phyloP scores from a whole-genome alignment of 2,329 filamentous ascomycete genomes.

The Aureobasidium namibiae region DNA sequence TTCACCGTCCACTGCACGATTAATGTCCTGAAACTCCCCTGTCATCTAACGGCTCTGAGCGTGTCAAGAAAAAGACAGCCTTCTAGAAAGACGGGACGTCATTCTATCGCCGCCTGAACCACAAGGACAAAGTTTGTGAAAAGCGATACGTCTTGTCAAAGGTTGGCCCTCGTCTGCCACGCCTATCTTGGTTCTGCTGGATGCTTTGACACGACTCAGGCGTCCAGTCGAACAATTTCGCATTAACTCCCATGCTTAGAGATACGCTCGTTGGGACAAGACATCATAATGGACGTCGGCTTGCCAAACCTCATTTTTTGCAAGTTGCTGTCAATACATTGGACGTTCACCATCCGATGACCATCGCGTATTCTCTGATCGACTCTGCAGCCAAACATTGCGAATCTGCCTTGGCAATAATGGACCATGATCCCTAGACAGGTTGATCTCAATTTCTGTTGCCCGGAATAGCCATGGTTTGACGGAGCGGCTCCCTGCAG shows the following conservation, averaged over 20 bases:
- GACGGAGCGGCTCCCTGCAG: neutral
- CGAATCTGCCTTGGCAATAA: conserved; percentile 8
- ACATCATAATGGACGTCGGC: neutral
- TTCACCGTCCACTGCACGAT: neutral
- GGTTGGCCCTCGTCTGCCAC: neutral
- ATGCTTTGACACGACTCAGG: neutral
- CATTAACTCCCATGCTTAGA: neutral
- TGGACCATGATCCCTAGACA: neutral
- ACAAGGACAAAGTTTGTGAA: neutral
- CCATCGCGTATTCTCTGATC: neutral
- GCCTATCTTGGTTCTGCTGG: neutral
- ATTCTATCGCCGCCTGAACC: conserved; percentile 1
- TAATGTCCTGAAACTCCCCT: neutral
- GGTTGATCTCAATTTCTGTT: conserved; percentile 10
- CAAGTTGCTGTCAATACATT: neutral
- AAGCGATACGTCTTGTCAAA: neutral
- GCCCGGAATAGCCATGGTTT: neutral
- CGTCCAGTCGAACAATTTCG: neutral
- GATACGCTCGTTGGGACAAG: neutral
- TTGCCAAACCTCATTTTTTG: neutral
- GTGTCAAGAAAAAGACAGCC: neutral
- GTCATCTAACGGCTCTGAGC: neutral
- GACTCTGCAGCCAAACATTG: conserved; percentile 3
- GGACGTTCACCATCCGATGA: neutral
- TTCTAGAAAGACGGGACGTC: conserved; percentile 3